These are phyloP conservation scores for Fusarium foetens DNA, from an alignment of 2,329 filamentous ascomycete genomes.

Conservation along the genomic window DNA sequence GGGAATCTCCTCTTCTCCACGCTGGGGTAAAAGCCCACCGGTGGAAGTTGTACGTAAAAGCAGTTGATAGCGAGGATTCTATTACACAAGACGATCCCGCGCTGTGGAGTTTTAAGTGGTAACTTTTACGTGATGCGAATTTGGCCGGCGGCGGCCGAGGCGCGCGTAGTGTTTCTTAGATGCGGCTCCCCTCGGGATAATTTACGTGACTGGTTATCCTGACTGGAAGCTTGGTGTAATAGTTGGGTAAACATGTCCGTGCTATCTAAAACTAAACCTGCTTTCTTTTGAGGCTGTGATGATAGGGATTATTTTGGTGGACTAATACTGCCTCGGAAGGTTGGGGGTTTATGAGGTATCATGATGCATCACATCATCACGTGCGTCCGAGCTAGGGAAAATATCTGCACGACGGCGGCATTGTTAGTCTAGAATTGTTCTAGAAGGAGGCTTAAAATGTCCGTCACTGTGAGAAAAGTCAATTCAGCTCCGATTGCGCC, in stretches of 20 bases:
- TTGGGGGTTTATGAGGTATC: background rate
- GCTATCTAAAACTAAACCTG: background rate
- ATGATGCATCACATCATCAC: background rate
- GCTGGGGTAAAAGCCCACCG: background rate
- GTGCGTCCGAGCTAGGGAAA: background rate
- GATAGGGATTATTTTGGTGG: no score
- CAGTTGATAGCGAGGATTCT: slow-evolving; percentile 10
- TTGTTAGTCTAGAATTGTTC: background rate
- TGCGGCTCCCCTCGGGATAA: slow-evolving; percentile 11
- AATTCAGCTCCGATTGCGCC: background rate
- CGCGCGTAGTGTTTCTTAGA: slow-evolving; percentile 14
- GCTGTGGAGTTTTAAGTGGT: slow-evolving; percentile 4
- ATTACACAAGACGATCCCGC: slow-evolving; percentile 9
- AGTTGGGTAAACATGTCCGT: slow-evolving; percentile 1
- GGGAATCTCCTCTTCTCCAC: slow-evolving; percentile 15
- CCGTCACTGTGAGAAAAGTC: background rate
- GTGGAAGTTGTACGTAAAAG: slow-evolving; percentile 17
- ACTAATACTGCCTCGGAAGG: background rate
- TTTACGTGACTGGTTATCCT: background rate
- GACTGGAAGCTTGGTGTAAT: background rate
- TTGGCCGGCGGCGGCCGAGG: slow-evolving; percentile 4
- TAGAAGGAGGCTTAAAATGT: background rate
- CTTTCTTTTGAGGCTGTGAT: fast-evolving
- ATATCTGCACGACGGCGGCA: background rate
- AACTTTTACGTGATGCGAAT: slow-evolving; percentile 21